These are phyloP conservation scores for Xylaria sp. DNA, from an alignment of 2,329 filamentous ascomycete species.

Conservation along the genomic window DNA sequence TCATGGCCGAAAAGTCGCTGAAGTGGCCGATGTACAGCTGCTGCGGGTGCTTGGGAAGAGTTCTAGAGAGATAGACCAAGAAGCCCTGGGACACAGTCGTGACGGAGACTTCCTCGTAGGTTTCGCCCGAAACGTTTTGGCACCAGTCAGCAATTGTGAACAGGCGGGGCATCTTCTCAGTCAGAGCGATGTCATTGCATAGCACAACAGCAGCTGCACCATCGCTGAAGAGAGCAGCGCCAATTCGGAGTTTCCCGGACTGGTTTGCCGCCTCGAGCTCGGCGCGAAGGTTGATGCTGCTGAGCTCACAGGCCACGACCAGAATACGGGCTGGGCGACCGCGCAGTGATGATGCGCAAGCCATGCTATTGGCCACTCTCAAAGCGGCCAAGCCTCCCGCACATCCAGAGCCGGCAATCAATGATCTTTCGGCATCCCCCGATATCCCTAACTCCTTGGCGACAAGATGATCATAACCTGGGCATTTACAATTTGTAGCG, in stretches of 20 bases:
- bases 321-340: constrained; percentile 33
- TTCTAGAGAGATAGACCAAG: constrained; percentile 17
- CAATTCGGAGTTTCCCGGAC: constrained; percentile 31
- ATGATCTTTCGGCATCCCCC: constrained; percentile 40
- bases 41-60: constrained; percentile 19
- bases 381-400: constrained; percentile 45
- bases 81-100: constrained; percentile 19
- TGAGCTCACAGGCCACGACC: constrained; percentile 36
- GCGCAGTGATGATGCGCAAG: constrained; percentile 25
- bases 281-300: constrained; percentile 31
- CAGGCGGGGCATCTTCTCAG: constrained; percentile 16
- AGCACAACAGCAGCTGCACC: constrained; percentile 34
- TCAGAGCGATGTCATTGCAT: constrained; percentile 32
- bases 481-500: constrained; percentile 45
- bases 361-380: constrained; percentile 32
- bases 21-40: constrained; percentile 26
- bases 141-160: constrained; percentile 28
- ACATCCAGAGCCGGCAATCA: constrained; percentile 47
- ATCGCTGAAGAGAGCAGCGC: constrained; percentile 35
- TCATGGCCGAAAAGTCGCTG: constrained; percentile 20
- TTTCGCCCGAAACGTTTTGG: constrained; percentile 21
- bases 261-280: constrained; percentile 30
- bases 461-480: constrained; percentile 47
- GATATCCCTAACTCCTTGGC: constrained; percentile 40
- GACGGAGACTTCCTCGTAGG: constrained; percentile 23